Evolutionary conservation across 805 yeast species (phyloP).

Genomic region (Debaryomyces castellii): DNA sequence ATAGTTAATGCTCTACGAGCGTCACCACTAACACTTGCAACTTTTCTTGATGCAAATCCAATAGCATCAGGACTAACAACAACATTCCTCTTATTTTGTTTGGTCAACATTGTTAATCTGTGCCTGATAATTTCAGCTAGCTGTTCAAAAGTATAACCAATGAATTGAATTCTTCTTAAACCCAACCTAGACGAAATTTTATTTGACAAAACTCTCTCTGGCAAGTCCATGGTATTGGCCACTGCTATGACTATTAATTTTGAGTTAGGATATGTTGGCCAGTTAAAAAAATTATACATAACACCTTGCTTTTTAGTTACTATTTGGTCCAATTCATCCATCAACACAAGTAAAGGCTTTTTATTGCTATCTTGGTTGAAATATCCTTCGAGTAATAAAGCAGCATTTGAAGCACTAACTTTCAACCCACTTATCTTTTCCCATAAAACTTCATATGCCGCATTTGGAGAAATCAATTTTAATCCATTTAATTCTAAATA

Average conservation of each 20-base stretch:
- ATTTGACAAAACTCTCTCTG: slow-evolving; percentile 83
- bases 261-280: slow-evolving; percentile 87
- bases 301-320: slow-evolving; percentile 80
- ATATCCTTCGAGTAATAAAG: slow-evolving; percentile 66
- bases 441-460: slow-evolving; percentile 84
- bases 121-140: slow-evolving; percentile 71
- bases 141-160: slow-evolving; percentile 83
- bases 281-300: slow-evolving; percentile 93
- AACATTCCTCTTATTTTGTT: slow-evolving; percentile 39
- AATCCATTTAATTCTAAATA: slow-evolving; percentile 90
- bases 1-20: slow-evolving; percentile 90
- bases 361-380: slow-evolving; percentile 44
- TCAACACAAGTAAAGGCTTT: slow-evolving; percentile 67
- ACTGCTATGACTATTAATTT: slow-evolving; percentile 86
- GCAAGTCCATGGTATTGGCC: slow-evolving; percentile 96
- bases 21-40: slow-evolving; percentile 96
- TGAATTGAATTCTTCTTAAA: slow-evolving; percentile 77
- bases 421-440: slow-evolving; percentile 60
- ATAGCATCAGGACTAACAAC: slow-evolving; percentile 68
- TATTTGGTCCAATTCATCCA: slow-evolving; percentile 93
- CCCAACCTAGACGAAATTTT: slow-evolving; percentile 93
- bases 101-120: slow-evolving; percentile 52
- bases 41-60: slow-evolving; percentile 88
- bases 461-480: slow-evolving; percentile 73
- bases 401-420: slow-evolving; percentile 63